These are phyloP conservation scores for Fusarium nygamai DNA, from an alignment of 2,329 filamentous ascomycete species.

Conservation along the genomic window DNA sequence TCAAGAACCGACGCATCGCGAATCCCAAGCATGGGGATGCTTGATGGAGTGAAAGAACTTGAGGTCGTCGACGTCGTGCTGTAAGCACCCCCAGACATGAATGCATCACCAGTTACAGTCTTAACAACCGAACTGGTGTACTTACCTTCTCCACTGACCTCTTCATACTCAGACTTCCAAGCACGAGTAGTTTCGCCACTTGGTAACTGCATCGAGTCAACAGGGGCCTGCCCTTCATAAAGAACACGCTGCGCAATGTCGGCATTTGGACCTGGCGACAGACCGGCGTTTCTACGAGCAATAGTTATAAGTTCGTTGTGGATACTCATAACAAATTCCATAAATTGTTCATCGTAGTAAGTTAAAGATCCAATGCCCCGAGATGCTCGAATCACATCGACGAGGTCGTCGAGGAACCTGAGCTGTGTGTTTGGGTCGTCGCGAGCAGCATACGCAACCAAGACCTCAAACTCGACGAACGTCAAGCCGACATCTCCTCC, in stretches of 20 bases:
- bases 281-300: too few relatives aligned
- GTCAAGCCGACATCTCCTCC: not conserved
- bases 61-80: not conserved
- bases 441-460: not conserved
- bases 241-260: not conserved
- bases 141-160: not conserved
- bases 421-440: not conserved
- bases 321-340: not conserved
- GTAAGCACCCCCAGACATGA: not conserved
- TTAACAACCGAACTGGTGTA: not conserved
- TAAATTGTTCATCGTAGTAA: not conserved
- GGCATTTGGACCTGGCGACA: not conserved
- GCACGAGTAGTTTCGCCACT: too few relatives aligned
- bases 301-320: not conserved
- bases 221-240: fast-evolving
- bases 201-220: fast-evolving
- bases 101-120: not conserved
- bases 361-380: not conserved
- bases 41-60: not conserved
- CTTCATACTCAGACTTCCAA: not conserved
- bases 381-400: not conserved
- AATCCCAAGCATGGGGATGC: fast-evolving
- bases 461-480: not conserved
- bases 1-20: too few relatives aligned
- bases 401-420: not conserved